A percentile compares a stretch with the other conserved stretches of the same genome.
Evolutionary conservation across 345 rosid species (phyloP).

Genomic region (Brassica cretica): DNA sequence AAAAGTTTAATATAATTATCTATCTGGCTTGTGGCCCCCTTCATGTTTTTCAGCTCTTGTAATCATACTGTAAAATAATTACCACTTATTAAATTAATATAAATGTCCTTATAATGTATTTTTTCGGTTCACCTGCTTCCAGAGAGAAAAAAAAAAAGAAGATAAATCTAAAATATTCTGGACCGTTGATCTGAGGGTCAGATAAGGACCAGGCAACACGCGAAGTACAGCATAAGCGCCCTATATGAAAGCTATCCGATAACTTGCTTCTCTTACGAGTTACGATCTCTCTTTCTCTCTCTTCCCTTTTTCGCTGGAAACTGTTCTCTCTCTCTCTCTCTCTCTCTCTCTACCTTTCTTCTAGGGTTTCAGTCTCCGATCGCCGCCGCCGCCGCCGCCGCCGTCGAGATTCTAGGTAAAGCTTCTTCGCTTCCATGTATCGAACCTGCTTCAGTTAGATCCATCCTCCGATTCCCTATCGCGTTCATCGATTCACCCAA

Average conservation of each 20-base stretch:
- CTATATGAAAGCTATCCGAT: constrained; percentile 25
- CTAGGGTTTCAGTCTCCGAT: constrained; percentile 46
- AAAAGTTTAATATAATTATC: constrained; percentile 15
- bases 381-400: constrained; percentile 33
- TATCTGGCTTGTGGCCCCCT: constrained; percentile 27
- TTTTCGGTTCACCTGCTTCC: constrained; percentile 3
- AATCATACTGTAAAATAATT: constrained; percentile 5
- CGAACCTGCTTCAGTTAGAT: neutral
- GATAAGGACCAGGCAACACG: constrained; percentile 35
- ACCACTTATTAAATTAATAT: neutral
- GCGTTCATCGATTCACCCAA: constrained; percentile 7
- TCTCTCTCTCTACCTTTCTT: neutral
- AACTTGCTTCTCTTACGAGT: constrained; percentile 6
- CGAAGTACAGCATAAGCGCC: constrained; percentile 20
- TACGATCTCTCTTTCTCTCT: constrained; percentile 26
- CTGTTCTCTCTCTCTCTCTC: constrained; percentile 18
- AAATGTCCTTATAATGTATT: neutral
- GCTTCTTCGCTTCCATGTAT: constrained; percentile 20
- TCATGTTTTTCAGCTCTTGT: constrained; percentile 7
- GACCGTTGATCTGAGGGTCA: constrained; percentile 29
- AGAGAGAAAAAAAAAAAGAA: neutral
- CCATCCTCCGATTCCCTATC: constrained; percentile 8
- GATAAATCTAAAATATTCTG: neutral
- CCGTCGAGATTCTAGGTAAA: constrained; percentile 35
- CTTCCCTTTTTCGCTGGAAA: constrained; percentile 34